Evolutionary conservation across 306 rosid genomes (phyloP).

Genomic region (Rosa multiflora): DNA sequence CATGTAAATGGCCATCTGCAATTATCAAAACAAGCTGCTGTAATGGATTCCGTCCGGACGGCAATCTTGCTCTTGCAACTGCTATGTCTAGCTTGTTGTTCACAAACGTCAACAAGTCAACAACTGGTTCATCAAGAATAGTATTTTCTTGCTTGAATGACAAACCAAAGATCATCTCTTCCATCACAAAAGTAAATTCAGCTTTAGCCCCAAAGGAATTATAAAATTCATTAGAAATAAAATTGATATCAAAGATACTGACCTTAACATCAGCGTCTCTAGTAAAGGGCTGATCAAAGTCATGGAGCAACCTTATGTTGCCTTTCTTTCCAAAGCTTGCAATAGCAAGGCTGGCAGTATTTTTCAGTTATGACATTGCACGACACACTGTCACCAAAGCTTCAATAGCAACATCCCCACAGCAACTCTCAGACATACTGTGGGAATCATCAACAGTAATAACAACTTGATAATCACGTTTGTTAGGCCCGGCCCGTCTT

Average conservation of each 20-base stretch:
- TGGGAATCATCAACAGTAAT: too few species aligned
- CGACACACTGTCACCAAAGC: too few species aligned
- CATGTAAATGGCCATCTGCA: conserved; percentile 79
- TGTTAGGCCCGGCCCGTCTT: conserved; percentile 66
- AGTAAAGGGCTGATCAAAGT: conserved; percentile 73
- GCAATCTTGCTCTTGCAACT: conserved; percentile 71
- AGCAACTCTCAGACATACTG: too few species aligned
- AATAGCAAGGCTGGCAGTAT: too few species aligned
- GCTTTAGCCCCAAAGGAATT: background rate
- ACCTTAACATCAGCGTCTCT: conserved; percentile 84
- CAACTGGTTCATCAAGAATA: conserved; percentile 68
- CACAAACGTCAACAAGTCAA: conserved; percentile 69
- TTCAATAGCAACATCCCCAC: too few species aligned
- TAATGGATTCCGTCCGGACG: conserved; percentile 75
- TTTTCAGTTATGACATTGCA: too few species aligned
- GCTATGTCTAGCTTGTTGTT: conserved; percentile 66
- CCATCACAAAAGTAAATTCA: conserved; percentile 10
- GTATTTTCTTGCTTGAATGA: conserved; percentile 90
- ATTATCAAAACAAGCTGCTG: conserved; percentile 89
- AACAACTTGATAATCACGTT: too few species aligned
- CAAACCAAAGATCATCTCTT: conserved; percentile 77
- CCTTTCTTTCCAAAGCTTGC: conserved; percentile 33
- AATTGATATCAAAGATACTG: conserved; percentile 9
- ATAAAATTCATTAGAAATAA: background rate
- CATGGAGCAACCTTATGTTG: conserved; percentile 75